Evolutionary conservation across 2,329 filamentous ascomycete genomes (phyloP), one percentile per base, ranked within the genome.

Genomic region (Drechslerella coelobrocha): DNA sequence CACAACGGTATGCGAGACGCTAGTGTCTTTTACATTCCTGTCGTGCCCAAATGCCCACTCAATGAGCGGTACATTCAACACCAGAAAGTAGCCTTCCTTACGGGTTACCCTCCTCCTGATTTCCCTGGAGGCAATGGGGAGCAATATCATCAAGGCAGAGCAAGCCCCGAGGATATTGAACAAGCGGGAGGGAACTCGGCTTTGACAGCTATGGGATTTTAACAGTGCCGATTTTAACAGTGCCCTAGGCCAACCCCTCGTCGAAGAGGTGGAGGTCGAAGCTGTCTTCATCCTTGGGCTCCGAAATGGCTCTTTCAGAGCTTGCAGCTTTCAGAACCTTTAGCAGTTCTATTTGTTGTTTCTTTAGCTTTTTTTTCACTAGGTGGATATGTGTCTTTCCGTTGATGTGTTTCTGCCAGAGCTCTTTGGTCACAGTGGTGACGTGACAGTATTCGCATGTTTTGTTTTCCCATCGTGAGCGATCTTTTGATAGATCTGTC

Each of bases 1-100:
- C 92, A 97, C 77, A 79, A 79, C 0, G 93, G 92, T 1, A 82
- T 80, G 1, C 79, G 81, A 0, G 92, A 97, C 78, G 91, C 89
- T 0, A 92, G 88, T 74, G 92, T 96, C 0, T 76, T 97, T 68
- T 97, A 97, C 76, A 96, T 97, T 61, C 92, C 92, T 0, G 88
- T 90, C 0, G 94, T 90, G 60, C 92, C 92, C 0, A 83, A 91
- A 27, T 96, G 91, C 0, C 85, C 88, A 57, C 80, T 82, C 39
- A 96, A 94, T 75, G 87, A 89, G 0, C 79, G 84, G 21, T 94
- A 92, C 76, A 81, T 93, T 0, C 82, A 80, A 1, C 83, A 85
- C 14, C 91, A 96, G 80, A 84, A 89, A 19, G 82, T 85, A n/a
- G 84, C 86, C 0, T 94, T 94, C 74, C 78, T 88, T 1, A 77